Evolutionary conservation across 495 filamentous ascomycete genomes (phyloP).

Genomic region (Penicillium maclennaniae): DNA sequence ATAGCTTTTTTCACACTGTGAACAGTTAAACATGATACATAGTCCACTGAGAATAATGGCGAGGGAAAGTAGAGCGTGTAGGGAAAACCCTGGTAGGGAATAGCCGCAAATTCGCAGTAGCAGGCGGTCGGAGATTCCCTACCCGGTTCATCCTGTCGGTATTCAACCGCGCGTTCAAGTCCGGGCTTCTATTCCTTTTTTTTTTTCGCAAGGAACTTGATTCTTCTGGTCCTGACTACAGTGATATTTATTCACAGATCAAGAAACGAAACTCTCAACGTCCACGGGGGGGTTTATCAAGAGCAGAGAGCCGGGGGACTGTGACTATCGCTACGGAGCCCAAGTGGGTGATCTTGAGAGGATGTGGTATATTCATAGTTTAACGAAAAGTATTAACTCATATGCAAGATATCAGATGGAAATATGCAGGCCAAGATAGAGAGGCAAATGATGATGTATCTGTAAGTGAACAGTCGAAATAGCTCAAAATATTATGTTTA

Average conservation of each 20-base stretch:
- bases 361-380: background rate
- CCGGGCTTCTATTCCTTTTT: too few species aligned
- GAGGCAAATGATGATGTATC: background rate
- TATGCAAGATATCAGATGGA: background rate
- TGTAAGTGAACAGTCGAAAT: background rate
- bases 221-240: too few species aligned
- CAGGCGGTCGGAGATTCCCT: background rate
- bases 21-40: conserved; percentile 29
- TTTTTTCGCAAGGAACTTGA: too few species aligned
- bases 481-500: background rate
- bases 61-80: background rate
- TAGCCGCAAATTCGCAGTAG: background rate
- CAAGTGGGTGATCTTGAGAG: too few species aligned
- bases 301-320: too few species aligned
- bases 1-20: conserved; percentile 31
- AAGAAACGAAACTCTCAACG: too few species aligned
- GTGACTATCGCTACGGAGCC: background rate
- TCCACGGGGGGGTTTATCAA: too few species aligned
- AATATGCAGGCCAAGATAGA: background rate
- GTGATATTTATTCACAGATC: too few species aligned
- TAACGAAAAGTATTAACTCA: background rate
- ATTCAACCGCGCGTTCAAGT: too few species aligned
- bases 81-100: background rate
- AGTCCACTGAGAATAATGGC: too few species aligned
- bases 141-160: too few species aligned